Evolutionary conservation across 768 basidiomycete genomes (phyloP), one percentile per base, ranked within the genome.

Genomic region (Kwoniella botswanensis): DNA sequence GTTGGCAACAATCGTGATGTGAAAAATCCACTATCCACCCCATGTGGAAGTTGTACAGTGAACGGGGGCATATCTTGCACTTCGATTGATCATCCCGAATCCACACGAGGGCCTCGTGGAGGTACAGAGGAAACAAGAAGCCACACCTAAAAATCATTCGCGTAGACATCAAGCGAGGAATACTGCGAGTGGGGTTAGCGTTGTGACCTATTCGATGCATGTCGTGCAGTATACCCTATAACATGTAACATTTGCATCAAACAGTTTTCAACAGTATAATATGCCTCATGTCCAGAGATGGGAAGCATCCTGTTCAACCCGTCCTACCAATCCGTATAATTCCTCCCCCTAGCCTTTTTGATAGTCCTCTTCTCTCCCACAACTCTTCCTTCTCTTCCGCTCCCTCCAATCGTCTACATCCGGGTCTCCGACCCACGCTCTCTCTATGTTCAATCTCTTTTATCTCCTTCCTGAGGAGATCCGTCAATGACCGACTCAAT

Each of bases 121-220:
- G 46, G 46, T 50, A 15, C 46, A 50, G 46, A 50, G 46, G 46
- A 50, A 18, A 50, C 18, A 18, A 18, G 46, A 50, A 50, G 46
- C 46, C 46, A 50, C 46, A 50, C 46, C 46, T 50, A 50, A 50
- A 35, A 50, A 50, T 50, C 46, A 50, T 50, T 50, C 46, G 46
- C 46, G 46, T 50, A 18, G 10, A 50, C 13, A 1, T 50, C 46
- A 50, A 50, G 46, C 46, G 46, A 50, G 6, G 12, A 15, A 18
- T 11, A 50, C 35, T 35, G 46, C 46, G 46, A 50, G 46, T 13
- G 13, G 46, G 46, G 46, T 13, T 18, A 50, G 12, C 18, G 46
- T 35, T 35, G 35, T 35, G 35, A 35, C 5, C 12, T 7, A 13
- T 18, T 50, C 46, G 10, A 50, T 50, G 17, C 46, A 50, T 50